phyloP scores from a whole-genome alignment of 148 eudicot species.

The Vaccinium myrtillus region DNA sequence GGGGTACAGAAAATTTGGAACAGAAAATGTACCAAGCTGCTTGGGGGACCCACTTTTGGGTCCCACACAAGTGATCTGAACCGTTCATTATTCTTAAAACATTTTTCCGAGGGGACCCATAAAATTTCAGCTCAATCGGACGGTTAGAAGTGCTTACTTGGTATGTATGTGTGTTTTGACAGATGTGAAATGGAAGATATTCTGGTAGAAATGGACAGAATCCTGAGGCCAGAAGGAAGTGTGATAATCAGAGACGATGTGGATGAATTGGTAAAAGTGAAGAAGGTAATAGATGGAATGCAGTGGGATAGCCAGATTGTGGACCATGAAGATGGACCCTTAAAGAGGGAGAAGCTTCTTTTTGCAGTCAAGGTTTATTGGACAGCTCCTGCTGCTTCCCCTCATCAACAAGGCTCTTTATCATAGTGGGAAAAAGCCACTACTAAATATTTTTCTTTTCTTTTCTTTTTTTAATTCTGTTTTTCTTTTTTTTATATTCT shows the following conservation, averaged over 20 bases:
- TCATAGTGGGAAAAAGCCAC: neutral
- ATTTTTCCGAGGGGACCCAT: too few species aligned
- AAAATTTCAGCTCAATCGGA: too few species aligned
- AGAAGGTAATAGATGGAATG: constrained; percentile 56
- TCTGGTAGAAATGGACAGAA: constrained; percentile 81
- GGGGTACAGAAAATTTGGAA: too few species aligned
- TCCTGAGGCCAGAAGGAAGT: constrained; percentile 83
- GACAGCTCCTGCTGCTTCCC: constrained; percentile 62
- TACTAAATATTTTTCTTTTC: neutral
- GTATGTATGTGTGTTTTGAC: neutral
- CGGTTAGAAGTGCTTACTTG: too few species aligned
- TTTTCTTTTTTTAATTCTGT: neutral
- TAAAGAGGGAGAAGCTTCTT: constrained; percentile 71
- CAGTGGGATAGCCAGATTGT: constrained; percentile 76
- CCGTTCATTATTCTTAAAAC: too few species aligned
- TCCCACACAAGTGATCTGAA: too few species aligned
- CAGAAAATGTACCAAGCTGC: too few species aligned
- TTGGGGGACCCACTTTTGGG: too few species aligned
- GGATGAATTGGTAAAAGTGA: constrained; percentile 51
- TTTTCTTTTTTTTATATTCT: neutral
- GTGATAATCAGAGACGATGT: constrained; percentile 76
- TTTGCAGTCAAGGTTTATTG: constrained; percentile 77
- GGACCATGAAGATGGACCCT: constrained; percentile 88
- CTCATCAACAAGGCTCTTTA: constrained; percentile 11
- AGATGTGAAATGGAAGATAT: constrained; percentile 85